Percentiles rank a stretch among this genome's conserved stretches.
phyloP scores from a whole-genome alignment of 148 eudicot species.

The Rhododendron vialii region DNA sequence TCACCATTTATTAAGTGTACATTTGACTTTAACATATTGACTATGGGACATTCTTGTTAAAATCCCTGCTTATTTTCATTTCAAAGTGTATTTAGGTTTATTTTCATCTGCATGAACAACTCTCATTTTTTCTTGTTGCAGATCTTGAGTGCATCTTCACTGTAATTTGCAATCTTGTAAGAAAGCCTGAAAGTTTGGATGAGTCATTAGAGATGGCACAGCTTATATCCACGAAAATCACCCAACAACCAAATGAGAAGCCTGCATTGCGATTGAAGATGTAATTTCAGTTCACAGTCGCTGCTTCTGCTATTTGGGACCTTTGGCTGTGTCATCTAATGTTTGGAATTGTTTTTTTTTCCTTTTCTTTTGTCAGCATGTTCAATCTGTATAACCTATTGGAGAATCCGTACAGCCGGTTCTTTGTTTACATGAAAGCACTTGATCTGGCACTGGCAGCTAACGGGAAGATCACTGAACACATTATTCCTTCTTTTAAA shows the following conservation, averaged over 20 bases:
- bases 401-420: conserved; percentile 69
- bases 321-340: not conserved
- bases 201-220: conserved; percentile 77
- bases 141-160: conserved; percentile 89
- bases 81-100: not conserved
- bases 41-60: not conserved
- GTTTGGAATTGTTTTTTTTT: not conserved
- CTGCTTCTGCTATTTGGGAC: not conserved
- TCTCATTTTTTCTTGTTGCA: conserved; percentile 15
- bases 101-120: not conserved
- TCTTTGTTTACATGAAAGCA: conserved; percentile 84
- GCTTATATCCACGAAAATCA: conserved; percentile 62
- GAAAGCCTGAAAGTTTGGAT: conserved; percentile 60
- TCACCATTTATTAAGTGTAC: not conserved
- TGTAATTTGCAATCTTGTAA: conserved; percentile 73
- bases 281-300: conserved; percentile 25
- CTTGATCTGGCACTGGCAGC: conserved; percentile 72
- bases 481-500: conserved; percentile 69
- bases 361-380: conserved; percentile 44
- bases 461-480: conserved; percentile 72
- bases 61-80: not conserved
- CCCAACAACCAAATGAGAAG: conserved; percentile 77
- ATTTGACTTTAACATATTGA: not conserved
- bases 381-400: conserved; percentile 84
- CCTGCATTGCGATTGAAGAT: conserved; percentile 79